Evolutionary conservation across 805 yeast genomes (phyloP).

Genomic region (Suhomyces emberorum): DNA sequence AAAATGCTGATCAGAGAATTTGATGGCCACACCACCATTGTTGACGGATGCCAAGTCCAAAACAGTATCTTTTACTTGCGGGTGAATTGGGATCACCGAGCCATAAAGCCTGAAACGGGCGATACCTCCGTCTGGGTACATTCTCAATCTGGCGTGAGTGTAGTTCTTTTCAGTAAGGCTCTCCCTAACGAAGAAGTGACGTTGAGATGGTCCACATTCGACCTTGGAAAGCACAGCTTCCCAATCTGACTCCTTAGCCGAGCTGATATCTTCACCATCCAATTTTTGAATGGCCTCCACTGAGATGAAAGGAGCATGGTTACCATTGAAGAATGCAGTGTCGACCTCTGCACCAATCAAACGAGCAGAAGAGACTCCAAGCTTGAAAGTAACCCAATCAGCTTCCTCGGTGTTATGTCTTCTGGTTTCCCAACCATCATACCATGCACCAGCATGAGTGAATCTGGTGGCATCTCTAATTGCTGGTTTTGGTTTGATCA

Average conservation of each 20-base stretch:
- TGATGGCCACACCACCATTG: slow-evolving; percentile 85
- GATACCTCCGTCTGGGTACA: slow-evolving; percentile 98
- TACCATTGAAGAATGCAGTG: slow-evolving; percentile 92
- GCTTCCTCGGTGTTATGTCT: slow-evolving; percentile 82
- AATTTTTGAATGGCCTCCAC: slow-evolving; percentile 63
- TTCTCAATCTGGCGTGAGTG: slow-evolving; percentile 79
- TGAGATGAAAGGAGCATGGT: slow-evolving; percentile 87
- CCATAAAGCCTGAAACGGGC: slow-evolving; percentile 93
- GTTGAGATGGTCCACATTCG: slow-evolving; percentile 88
- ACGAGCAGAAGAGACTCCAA: slow-evolving; percentile 81
- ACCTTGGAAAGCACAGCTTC: slow-evolving; percentile 60
- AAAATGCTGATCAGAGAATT: slow-evolving; percentile 88
- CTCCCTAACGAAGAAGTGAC: slow-evolving; percentile 73
- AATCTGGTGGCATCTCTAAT: slow-evolving; percentile 78
- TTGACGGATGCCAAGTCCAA: slow-evolving; percentile 78
- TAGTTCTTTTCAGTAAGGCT: slow-evolving; percentile 56
- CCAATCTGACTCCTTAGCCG: slow-evolving; percentile 51
- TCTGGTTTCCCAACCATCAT: slow-evolving; percentile 98
- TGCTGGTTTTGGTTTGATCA: slow-evolving; percentile 78
- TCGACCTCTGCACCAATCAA: slow-evolving; percentile 85
- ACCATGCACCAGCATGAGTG: slow-evolving; percentile 91
- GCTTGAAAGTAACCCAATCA: slow-evolving; percentile 81
- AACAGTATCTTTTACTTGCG: slow-evolving; percentile 42
- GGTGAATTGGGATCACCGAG: slow-evolving; percentile 67
- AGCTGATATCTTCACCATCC: slow-evolving; percentile 24